Evolutionary conservation across 352 stramenopile genomes (phyloP).

Genomic region (Globisporangium irregulare): DNA sequence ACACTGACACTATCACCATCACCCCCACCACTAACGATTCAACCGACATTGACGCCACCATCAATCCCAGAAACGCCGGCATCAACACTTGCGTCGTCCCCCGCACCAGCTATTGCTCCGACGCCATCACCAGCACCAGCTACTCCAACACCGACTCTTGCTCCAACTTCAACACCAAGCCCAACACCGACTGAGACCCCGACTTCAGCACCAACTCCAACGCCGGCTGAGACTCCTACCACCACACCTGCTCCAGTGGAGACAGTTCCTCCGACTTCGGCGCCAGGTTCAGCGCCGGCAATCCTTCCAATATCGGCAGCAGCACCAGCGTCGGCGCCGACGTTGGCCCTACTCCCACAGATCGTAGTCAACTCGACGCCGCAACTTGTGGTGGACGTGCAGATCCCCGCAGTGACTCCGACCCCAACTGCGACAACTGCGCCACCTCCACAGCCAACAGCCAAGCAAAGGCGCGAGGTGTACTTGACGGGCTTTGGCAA

Average conservation of each 20-base stretch:
- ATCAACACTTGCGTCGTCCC: not conserved
- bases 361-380: not conserved
- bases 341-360: not conserved
- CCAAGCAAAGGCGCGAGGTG: slow-evolving; percentile 1
- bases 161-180: not conserved
- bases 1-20: not conserved
- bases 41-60: not conserved
- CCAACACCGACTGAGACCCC: not conserved
- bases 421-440: not conserved
- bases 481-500: not conserved
- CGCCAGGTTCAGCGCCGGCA: not conserved
- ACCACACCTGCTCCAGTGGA: too few species aligned
- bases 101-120: not conserved
- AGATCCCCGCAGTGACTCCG: not conserved
- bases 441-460: not conserved
- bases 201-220: not conserved
- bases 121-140: not conserved
- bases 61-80: not conserved
- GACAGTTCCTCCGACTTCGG: too few species aligned
- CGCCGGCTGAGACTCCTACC: too few species aligned
- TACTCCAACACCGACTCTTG: not conserved
- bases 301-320: not conserved
- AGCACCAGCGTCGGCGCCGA: not conserved
- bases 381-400: not conserved
- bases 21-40: not conserved